Percentiles rank a stretch among this genome's conserved stretches.
phyloP scores from a whole-genome alignment of 106 monocot species.

The Iris macrosiphon region DNA sequence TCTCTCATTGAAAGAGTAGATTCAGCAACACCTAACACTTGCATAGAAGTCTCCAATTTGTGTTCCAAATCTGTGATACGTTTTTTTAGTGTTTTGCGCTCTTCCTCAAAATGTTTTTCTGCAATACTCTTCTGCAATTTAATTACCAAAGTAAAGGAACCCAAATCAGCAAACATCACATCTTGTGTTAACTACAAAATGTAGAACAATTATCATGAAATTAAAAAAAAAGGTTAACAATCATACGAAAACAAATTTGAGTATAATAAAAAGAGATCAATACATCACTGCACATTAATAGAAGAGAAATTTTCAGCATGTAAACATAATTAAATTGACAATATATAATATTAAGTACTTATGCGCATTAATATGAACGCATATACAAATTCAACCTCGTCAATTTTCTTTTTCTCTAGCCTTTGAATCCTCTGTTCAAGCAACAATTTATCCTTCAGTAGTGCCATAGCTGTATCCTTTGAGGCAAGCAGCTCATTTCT shows the following conservation, averaged over 20 bases:
- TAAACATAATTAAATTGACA: background rate
- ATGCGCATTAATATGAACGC: background rate
- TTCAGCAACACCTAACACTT: conserved; percentile 49
- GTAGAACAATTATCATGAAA: background rate
- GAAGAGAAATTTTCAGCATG: background rate
- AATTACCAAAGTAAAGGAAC: conserved; percentile 4
- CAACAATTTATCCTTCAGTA: conserved; percentile 61
- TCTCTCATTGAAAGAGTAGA: conserved; percentile 53
- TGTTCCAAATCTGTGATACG: conserved; percentile 65
- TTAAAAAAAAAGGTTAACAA: no score
- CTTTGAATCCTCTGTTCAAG: conserved; percentile 77
- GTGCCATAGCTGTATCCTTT: conserved; percentile 44
- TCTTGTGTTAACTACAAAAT: no score
- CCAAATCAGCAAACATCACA: no score
- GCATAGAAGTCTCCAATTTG: conserved; percentile 31
- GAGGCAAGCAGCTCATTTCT: conserved; percentile 52
- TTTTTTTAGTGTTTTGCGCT: conserved; percentile 34
- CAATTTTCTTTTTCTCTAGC: conserved; percentile 69
- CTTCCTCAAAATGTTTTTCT: conserved; percentile 54
- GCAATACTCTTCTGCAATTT: conserved; percentile 31
- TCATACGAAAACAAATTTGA: no score
- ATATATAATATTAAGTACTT: no score
- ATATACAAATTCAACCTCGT: conserved; percentile 42
- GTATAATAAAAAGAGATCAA: no score
- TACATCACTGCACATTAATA: no score